Evolutionary conservation across 2,329 filamentous ascomycete species (phyloP).

Genomic region (Gyromitra esculenta): DNA sequence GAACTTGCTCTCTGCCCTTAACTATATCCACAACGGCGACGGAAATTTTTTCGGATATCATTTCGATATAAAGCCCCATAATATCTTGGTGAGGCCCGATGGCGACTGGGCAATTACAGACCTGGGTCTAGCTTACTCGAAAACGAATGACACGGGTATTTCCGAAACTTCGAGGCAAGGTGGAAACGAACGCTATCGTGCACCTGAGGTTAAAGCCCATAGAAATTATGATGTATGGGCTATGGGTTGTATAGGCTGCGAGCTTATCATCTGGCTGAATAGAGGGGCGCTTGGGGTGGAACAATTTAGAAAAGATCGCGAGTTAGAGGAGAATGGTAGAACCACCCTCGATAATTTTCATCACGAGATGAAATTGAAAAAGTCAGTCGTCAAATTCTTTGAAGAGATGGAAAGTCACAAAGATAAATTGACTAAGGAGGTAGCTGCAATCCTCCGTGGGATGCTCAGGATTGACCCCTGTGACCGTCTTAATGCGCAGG

Average conservation of each 20-base stretch:
- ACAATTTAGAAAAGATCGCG: slow-evolving; percentile 3
- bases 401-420: neutral
- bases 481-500: slow-evolving; percentile 8
- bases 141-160: neutral
- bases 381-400: neutral
- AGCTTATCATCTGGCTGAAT: slow-evolving; percentile 22
- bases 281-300: neutral
- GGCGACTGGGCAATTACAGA: slow-evolving; percentile 27
- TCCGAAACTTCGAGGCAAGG: slow-evolving; percentile 16
- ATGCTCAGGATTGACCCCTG: slow-evolving; percentile 1
- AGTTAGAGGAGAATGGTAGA: neutral
- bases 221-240: slow-evolving; percentile 34
- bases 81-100: slow-evolving; percentile 17
- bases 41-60: slow-evolving; percentile 7
- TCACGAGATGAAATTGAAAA: neutral
- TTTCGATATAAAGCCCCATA: slow-evolving; percentile 33
- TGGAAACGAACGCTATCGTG: slow-evolving; percentile 25
- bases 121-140: slow-evolving; percentile 22
- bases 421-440: neutral
- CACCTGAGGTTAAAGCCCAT: slow-evolving; percentile 1
- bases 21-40: slow-evolving; percentile 13
- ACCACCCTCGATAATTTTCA: slow-evolving; percentile 19
- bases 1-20: slow-evolving; percentile 21
- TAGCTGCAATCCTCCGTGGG: neutral
- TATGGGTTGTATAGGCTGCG: slow-evolving; percentile 36